Base-by-base conservation (phyloP, 2,329 filamentous ascomycete species). In the Fusarium pilosicola region DNA sequence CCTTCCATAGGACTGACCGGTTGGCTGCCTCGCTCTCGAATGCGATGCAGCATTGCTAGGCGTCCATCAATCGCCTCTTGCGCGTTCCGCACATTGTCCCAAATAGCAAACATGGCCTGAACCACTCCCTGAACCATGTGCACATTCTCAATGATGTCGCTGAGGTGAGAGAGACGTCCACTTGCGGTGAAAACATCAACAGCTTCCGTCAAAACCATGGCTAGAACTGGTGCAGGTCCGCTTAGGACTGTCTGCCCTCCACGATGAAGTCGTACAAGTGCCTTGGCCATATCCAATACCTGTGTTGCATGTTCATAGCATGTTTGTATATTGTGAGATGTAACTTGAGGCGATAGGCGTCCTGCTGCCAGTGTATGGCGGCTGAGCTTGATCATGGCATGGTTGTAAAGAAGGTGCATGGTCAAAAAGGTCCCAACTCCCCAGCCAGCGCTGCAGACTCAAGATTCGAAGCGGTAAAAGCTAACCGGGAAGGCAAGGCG, bases 371-470 rank as follows among this genome's bases (percentile, higher is more conserved):
- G 84, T 18, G 86, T 86, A 75, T 92, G 88, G 44, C 92, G 88
- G 74, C 92, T 91, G 36, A 93, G 84, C 73, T 90, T 90, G 81
- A 93, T 88, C 75, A 90, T 81, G 2, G 90, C 86, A 52, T 89
- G 87, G 78, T 92, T 88, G 78, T 92, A 92, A n/a, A 93, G 83
- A 34, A 92, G 83, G 79, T 94, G 91, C 80, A 93, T 88, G 4
- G 87, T 88, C 62, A 93, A 82, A 77, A 91, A 0, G 86, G 86
- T 10, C 90, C 90, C 4, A 87, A 84, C 73, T 87, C 81, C 22
- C 82, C 88, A 32, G 87, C 87, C 36, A 85, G 81, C 12, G 89
- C 85, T 46, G 87, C 88, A 36, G 84, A 83, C 49, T 89, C 86
- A 20, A 93, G 82, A 65, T 92, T 93, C 61, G 85, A 82, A 8